phyloP scores from a whole-genome alignment of 495 filamentous ascomycete species.

The Opeltia flavorubescens region DNA sequence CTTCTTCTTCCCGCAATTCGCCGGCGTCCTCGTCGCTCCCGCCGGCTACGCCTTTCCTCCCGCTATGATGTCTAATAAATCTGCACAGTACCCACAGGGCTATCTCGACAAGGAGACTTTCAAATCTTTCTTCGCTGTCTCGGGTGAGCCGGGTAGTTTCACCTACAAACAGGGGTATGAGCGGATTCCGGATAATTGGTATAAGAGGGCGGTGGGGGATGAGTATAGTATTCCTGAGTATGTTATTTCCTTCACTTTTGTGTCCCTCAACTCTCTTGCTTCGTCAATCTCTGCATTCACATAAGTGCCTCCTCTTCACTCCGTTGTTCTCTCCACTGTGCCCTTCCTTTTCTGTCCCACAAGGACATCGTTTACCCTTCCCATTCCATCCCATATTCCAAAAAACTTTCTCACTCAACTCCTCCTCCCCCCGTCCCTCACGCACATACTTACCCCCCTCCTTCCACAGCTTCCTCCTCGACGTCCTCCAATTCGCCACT shows the following conservation, averaged over 20 bases:
- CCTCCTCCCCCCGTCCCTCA: too few relatives aligned
- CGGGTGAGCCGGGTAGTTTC: conserved; percentile 25
- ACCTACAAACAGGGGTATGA: conserved; percentile 34
- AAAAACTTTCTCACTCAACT: too few relatives aligned
- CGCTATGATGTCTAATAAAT: conserved; percentile 34
- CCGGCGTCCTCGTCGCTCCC: conserved; percentile 31
- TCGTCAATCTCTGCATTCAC: too few relatives aligned
- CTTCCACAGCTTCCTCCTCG: conserved; percentile 21
- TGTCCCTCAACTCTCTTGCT: too few relatives aligned
- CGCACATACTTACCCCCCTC: conserved; percentile 23
- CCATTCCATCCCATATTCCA: neutral
- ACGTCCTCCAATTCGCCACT: conserved; percentile 22
- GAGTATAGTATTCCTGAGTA: conserved; percentile 14
- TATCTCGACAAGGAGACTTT: conserved; percentile 27
- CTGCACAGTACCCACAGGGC: conserved; percentile 30
- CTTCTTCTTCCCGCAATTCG: conserved; percentile 38
- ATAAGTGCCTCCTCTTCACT: neutral
- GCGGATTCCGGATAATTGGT: conserved; percentile 47
- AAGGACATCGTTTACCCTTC: neutral
- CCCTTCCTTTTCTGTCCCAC: conserved; percentile 8
- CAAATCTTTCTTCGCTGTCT: conserved; percentile 34
- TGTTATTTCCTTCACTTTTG: neutral
- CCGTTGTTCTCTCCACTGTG: neutral
- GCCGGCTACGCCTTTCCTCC: conserved; percentile 32
- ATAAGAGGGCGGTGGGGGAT: conserved; percentile 32